A percentile compares a stretch with the other conserved stretches of the same genome.
Evolutionary conservation across 2,329 filamentous ascomycete genomes (phyloP).

Genomic region (Diaporthe aspalathi): DNA sequence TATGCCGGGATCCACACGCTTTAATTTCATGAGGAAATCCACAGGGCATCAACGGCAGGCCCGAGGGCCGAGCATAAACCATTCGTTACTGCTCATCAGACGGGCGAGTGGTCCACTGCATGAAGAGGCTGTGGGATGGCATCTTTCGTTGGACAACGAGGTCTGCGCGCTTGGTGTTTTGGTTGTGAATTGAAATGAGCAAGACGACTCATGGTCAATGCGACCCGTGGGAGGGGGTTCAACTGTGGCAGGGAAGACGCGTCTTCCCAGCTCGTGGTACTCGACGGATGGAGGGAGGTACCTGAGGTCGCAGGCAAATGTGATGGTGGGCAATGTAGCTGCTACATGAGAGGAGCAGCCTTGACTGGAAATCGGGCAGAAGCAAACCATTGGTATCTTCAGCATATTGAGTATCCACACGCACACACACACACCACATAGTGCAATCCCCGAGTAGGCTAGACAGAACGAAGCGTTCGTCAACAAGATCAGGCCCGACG

Average conservation of each 20-base stretch:
- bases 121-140: background rate
- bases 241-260: constrained; percentile 13
- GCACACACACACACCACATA: background rate
- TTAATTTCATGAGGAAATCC: background rate
- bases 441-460: background rate
- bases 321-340: background rate
- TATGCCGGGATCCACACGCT: background rate
- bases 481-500: background rate
- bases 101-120: background rate
- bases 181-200: constrained; percentile 17
- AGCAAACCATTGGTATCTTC: background rate
- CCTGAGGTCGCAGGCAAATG: background rate
- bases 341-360: background rate
- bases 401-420: too few species aligned
- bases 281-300: background rate
- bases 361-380: background rate
- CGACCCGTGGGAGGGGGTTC: background rate
- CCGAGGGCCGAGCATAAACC: background rate
- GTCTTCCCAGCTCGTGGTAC: background rate
- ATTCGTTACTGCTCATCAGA: background rate
- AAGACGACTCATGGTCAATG: constrained; percentile 26
- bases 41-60: background rate
- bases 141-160: background rate
- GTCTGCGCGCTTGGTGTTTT: background rate
- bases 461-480: background rate